phyloP scores from a whole-genome alignment of 306 rosid species.

The Fragaria ananassa region DNA sequence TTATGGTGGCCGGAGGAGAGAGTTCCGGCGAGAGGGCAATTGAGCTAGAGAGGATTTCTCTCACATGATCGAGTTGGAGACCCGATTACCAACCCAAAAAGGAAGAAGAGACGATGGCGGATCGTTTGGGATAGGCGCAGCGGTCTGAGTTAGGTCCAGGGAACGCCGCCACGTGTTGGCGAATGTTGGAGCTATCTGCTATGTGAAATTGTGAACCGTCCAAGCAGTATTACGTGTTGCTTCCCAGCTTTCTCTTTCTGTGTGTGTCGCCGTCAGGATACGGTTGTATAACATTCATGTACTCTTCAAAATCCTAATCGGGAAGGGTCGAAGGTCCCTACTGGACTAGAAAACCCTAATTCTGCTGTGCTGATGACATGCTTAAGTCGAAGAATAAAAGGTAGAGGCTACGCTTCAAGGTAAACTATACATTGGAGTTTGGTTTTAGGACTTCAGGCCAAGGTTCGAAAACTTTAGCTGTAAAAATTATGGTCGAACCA shows the following conservation, averaged over 20 bases:
- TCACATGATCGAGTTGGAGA: no score
- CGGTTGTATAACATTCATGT: conserved; percentile 27
- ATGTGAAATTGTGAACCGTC: conserved; percentile 12
- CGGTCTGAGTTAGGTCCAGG: not conserved
- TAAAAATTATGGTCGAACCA: no score
- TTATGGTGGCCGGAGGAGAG: no score
- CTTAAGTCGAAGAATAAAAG: not conserved
- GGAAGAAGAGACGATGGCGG: no score
- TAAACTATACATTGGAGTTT: no score
- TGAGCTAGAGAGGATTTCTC: no score
- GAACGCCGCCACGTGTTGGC: conserved; percentile 32
- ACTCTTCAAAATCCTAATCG: not conserved
- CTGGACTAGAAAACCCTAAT: not conserved
- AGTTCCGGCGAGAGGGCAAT: no score
- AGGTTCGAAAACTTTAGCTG: no score
- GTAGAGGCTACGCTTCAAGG: no score
- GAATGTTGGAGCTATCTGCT: conserved; percentile 15
- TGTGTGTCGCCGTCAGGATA: not conserved
- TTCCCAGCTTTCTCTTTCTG: not conserved
- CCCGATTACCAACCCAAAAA: no score
- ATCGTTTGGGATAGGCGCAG: no score
- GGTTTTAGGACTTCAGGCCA: no score
- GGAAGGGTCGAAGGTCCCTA: not conserved
- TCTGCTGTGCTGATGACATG: not conserved
- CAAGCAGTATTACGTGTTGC: not conserved